phyloP scores from a whole-genome alignment of 2,329 filamentous ascomycete genomes.

The Periconia digitata region DNA sequence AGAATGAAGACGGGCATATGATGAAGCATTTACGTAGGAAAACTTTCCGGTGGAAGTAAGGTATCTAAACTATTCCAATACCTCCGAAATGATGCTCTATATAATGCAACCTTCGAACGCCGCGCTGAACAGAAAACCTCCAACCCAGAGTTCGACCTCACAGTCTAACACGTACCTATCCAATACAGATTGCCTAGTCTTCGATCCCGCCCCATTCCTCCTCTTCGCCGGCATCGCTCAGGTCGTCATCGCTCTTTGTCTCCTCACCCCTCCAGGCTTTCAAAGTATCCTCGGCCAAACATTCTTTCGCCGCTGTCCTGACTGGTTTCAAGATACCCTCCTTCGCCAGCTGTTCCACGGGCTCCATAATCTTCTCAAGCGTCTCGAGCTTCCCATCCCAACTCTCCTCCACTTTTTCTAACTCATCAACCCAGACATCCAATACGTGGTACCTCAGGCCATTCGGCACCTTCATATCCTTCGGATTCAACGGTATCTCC shows the following conservation, averaged over 20 bases:
- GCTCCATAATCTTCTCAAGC: slow-evolving; percentile 54
- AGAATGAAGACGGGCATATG: neutral
- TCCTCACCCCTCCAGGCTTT: slow-evolving; percentile 58
- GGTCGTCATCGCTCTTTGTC: slow-evolving; percentile 39
- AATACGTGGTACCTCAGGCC: slow-evolving; percentile 84
- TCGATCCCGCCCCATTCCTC: slow-evolving; percentile 71
- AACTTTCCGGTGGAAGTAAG: neutral
- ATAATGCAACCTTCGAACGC: slow-evolving; percentile 66
- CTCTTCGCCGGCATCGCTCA: slow-evolving; percentile 41
- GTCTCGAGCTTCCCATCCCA: slow-evolving; percentile 34
- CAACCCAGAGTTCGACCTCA: neutral
- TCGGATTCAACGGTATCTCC: slow-evolving; percentile 49
- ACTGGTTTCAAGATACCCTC: slow-evolving; percentile 70
- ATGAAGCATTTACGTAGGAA: neutral
- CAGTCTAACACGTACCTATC: neutral
- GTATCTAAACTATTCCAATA: slow-evolving; percentile 8
- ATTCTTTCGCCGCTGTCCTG: slow-evolving; percentile 68
- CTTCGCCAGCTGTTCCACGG: slow-evolving; percentile 59
- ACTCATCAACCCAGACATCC: slow-evolving; percentile 90
- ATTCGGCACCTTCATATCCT: slow-evolving; percentile 67
- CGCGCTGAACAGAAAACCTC: slow-evolving; percentile 23
- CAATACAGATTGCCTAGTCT: slow-evolving; percentile 50
- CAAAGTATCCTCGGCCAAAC: slow-evolving; percentile 73
- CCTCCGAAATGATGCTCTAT: slow-evolving; percentile 1
- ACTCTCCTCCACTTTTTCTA: slow-evolving; percentile 64